Evolutionary conservation across 2,329 filamentous ascomycete species (phyloP).

Genomic region (Diaporthe australafricana): DNA sequence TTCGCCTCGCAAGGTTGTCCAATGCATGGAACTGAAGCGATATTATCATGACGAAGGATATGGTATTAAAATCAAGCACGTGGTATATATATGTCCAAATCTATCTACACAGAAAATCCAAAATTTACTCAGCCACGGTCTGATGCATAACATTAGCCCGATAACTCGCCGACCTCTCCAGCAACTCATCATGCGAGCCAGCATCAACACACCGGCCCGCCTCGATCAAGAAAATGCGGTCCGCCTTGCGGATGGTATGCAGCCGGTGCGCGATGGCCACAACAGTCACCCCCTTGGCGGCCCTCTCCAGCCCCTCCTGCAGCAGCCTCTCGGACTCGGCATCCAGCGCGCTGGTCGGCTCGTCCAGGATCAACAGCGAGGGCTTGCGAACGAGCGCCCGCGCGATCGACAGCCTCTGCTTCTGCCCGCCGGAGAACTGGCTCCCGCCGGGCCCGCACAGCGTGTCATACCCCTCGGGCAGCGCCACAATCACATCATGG

Average conservation of each 20-base stretch:
- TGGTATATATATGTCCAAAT: conserved; percentile 1
- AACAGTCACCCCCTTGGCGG: conserved; percentile 53
- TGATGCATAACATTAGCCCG: conserved; percentile 49
- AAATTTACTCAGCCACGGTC: conserved; percentile 40
- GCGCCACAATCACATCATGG: conserved; percentile 65
- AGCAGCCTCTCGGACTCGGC: conserved; percentile 69
- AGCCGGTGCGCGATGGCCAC: conserved; percentile 59
- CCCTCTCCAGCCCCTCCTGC: conserved; percentile 66
- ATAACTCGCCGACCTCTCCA: conserved; percentile 46
- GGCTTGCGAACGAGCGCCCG: conserved; percentile 74
- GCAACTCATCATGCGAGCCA: conserved; percentile 46
- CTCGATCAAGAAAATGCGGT: conserved; percentile 57
- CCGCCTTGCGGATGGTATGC: conserved; percentile 55
- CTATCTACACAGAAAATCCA: not conserved
- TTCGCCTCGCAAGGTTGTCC: too few species aligned
- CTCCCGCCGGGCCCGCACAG: conserved; percentile 71
- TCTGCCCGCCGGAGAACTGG: conserved; percentile 76
- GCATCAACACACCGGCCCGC: conserved; percentile 52
- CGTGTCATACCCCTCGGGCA: conserved; percentile 69
- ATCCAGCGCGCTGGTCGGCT: conserved; percentile 77
- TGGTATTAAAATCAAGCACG: not conserved
- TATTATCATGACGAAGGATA: not conserved
- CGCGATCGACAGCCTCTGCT: conserved; percentile 76
- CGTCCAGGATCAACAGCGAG: conserved; percentile 75
- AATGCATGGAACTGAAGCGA: too few species aligned